Evolutionary conservation across 768 basidiomycete genomes (phyloP), one percentile per base, ranked within the genome.

Genomic region (Chalciporus piperatus): DNA sequence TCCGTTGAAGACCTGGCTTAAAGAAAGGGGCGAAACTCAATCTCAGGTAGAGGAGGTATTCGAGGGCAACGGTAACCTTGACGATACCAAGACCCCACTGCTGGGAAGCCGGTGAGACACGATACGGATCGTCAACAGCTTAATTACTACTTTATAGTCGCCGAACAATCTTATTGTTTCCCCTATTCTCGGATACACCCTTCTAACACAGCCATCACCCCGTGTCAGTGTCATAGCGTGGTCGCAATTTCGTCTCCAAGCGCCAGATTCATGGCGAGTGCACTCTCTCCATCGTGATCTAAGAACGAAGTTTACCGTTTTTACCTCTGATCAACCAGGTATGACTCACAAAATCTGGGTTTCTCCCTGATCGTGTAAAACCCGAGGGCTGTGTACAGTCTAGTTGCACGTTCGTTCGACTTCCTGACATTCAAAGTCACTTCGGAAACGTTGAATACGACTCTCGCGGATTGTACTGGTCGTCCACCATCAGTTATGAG

Each of bases 1-100:
- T 52, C 63, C 66, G n/a, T 48, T 74, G 50, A 76, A 72, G 64
- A 55, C 47, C 25, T 76, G 70, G 67, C 41, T 72, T 20, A 66
- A 58, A 55, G 64, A 67, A 45, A 65, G 54, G 30, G 56, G 53
- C 4, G 17, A 27, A 16, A 54, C 55, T 39, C 59, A 51, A 13
- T 62, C 59, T 25, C 51, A 58, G 35, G 28, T 56, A n/a, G 60
- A 65, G 28, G 44, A 33, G 9, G 41, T 23, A 13, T 20, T 46
- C n/a, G 52, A 55, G 30, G 40, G 27, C 12, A 49, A 52, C 1
- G 25, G 33, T 43, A 20, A 37, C 13, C 41, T 13, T 22, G 38
- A 11, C 9, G 49, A 55, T 35, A n/a, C 32, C 30, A 46, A 48
- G 38, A 14, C 33, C 12, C 38, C 38, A 45, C 6, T n/a, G 6